These are phyloP conservation scores for Silene conica DNA, from an alignment of 148 eudicot species.

Conservation along the genomic window DNA sequence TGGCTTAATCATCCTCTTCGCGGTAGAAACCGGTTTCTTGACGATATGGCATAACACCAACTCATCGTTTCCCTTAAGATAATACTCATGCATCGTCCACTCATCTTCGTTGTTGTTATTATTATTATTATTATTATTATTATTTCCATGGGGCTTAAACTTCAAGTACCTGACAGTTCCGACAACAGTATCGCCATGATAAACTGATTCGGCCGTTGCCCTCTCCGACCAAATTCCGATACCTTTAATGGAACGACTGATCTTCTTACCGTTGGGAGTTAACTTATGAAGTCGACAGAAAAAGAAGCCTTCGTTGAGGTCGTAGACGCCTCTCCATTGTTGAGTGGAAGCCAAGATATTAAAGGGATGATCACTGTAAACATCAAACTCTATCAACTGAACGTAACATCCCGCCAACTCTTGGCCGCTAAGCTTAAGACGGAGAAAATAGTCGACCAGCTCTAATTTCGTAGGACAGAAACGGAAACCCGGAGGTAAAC, in stretches of 20 bases:
- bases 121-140: no score
- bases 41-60: background rate
- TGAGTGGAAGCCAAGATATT: background rate
- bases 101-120: background rate
- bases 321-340: background rate
- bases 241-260: background rate
- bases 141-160: background rate
- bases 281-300: background rate
- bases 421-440: background rate
- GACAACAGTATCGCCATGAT: background rate
- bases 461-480: background rate
- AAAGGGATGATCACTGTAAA: background rate
- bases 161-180: background rate
- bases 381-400: background rate
- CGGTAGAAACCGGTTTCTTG: background rate
- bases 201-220: background rate
- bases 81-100: conserved; percentile 8
- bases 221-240: background rate
- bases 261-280: background rate
- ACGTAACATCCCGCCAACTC: background rate
- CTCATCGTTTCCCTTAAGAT: background rate
- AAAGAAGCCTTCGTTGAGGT: background rate
- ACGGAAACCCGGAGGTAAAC: background rate
- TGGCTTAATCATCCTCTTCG: no score
- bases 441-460: background rate